A percentile compares a stretch with the other conserved stretches of the same genome.
phyloP scores from a whole-genome alignment of 768 basidiomycete species.

The Pleurotus citrinopileatus region DNA sequence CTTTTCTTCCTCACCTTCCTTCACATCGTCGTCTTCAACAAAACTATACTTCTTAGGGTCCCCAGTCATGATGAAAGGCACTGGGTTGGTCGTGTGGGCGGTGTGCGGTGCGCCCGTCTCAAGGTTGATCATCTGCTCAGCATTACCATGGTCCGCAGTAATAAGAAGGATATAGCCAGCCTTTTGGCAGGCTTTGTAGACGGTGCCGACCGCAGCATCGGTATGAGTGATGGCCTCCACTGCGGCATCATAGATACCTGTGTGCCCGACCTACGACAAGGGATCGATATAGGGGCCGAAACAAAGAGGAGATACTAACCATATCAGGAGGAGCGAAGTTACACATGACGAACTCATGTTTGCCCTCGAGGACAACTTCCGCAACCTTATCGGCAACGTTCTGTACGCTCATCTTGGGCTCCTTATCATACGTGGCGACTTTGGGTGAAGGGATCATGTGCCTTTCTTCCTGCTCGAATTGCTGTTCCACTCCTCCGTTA shows the following conservation, averaged over 20 bases:
- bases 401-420: slow-evolving; percentile 88
- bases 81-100: slow-evolving; percentile 86
- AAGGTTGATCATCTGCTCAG: slow-evolving; percentile 88
- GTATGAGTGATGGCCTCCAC: slow-evolving; percentile 86
- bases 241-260: slow-evolving; percentile 88
- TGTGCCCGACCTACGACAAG: slow-evolving; percentile 76
- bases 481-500: slow-evolving; percentile 94
- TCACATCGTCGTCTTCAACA: slow-evolving; percentile 45
- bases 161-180: slow-evolving; percentile 85
- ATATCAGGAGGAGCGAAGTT: slow-evolving; percentile 98
- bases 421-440: slow-evolving; percentile 91
- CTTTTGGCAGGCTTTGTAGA: slow-evolving; percentile 81
- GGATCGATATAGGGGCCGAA: not conserved
- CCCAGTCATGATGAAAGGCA: slow-evolving; percentile 88
- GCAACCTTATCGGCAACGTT: slow-evolving; percentile 92
- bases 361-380: slow-evolving; percentile 64
- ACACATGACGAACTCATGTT: slow-evolving; percentile 93
- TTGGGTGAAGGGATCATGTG: slow-evolving; percentile 91
- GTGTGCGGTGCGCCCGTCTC: slow-evolving; percentile 87
- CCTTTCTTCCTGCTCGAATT: slow-evolving; percentile 79
- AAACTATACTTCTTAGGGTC: slow-evolving; percentile 55
- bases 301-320: slow-evolving; percentile 39
- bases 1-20: slow-evolving; percentile 43
- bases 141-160: slow-evolving; percentile 95
- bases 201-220: slow-evolving; percentile 83